Evolutionary conservation across 208 protist species (phyloP).

Genomic region (Tritrichomonas foetus): DNA sequence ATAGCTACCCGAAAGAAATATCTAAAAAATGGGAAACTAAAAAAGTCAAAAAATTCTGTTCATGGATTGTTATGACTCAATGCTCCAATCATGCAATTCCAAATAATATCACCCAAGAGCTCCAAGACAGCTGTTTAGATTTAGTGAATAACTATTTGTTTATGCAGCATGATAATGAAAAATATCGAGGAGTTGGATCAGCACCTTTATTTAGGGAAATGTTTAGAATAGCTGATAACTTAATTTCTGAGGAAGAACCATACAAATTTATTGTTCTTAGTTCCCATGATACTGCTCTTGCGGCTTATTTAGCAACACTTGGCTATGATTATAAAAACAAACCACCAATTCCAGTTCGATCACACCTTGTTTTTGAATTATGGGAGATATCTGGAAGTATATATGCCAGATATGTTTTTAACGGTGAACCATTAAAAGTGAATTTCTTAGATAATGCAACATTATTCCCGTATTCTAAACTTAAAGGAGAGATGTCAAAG

Average conservation of each 20-base stretch:
- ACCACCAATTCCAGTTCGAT: background rate
- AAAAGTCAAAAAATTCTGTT: background rate
- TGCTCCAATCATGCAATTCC: background rate
- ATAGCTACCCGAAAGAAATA: background rate
- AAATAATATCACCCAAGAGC: background rate
- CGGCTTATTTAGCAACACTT: background rate
- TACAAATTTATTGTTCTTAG: background rate
- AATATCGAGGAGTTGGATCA: background rate
- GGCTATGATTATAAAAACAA: background rate
- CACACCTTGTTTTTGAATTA: background rate
- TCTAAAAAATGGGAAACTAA: background rate
- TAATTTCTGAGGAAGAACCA: background rate
- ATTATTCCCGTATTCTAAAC: background rate
- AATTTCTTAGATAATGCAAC: background rate
- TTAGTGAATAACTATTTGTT: background rate
- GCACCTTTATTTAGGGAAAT: background rate
- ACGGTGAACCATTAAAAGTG: background rate
- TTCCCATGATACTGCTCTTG: background rate
- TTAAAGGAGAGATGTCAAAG: background rate
- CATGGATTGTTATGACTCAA: background rate
- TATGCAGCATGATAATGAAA: background rate
- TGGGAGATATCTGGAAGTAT: background rate
- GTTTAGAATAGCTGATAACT: slow-evolving; percentile 28
- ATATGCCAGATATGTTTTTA: background rate
- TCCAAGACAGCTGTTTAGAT: background rate